A percentile compares a stretch with the other conserved stretches of the same genome.
Evolutionary conservation across 148 eudicot genomes (phyloP).

Genomic region (Amaranthus cruentus): DNA sequence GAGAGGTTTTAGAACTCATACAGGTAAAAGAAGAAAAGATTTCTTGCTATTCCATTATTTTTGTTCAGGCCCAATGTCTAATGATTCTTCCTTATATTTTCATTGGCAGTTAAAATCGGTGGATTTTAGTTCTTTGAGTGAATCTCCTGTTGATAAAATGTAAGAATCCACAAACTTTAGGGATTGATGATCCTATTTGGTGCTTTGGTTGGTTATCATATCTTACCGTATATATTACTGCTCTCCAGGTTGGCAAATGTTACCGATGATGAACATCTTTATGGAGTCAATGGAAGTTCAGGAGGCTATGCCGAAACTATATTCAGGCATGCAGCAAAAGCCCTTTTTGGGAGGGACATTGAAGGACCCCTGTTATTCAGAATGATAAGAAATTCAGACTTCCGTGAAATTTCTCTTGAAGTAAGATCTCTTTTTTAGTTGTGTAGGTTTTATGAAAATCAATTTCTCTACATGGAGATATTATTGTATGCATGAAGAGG

Average conservation of each 20-base stretch:
- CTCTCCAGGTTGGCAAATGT: slow-evolving; percentile 66
- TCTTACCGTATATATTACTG: background rate
- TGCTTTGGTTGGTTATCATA: background rate
- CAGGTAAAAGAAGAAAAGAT: slow-evolving; percentile 37
- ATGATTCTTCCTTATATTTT: slow-evolving; percentile 12
- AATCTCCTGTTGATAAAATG: slow-evolving; percentile 78
- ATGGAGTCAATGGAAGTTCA: slow-evolving; percentile 82
- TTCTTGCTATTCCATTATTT: background rate
- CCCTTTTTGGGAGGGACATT: slow-evolving; percentile 63
- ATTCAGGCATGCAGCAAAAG: slow-evolving; percentile 68
- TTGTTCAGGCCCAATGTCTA: background rate
- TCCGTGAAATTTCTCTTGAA: slow-evolving; percentile 73
- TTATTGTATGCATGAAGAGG: background rate
- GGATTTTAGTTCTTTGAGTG: slow-evolving; percentile 69
- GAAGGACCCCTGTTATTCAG: slow-evolving; percentile 63
- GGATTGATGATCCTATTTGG: background rate
- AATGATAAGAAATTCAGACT: slow-evolving; percentile 74
- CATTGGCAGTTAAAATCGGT: slow-evolving; percentile 60
- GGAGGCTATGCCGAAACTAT: slow-evolving; percentile 95
- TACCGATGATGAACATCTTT: slow-evolving; percentile 71
- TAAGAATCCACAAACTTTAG: slow-evolving; percentile 32
- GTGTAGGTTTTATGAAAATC: background rate
- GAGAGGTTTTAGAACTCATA: slow-evolving; percentile 85
- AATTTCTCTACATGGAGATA: background rate
- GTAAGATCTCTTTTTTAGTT: slow-evolving; percentile 40